Evolutionary conservation across 179 eudicot species (phyloP).

Genomic region (Actinidia arguta): DNA sequence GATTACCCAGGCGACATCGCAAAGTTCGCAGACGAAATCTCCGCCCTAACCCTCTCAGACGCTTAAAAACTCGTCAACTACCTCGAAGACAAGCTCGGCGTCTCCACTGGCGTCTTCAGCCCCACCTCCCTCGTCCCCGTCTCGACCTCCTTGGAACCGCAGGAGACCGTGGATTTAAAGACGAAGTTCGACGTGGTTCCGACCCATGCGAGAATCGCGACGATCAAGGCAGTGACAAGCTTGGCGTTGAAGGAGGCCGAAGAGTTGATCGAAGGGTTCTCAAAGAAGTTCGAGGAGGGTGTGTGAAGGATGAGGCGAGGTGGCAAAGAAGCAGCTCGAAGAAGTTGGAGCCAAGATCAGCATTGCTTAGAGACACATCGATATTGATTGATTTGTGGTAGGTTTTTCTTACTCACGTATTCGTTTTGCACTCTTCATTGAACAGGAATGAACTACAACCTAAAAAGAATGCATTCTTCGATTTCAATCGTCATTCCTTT

Average conservation of each 20-base stretch:
- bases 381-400: conserved; percentile 23
- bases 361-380: conserved; percentile 41
- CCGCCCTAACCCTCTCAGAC: conserved; percentile 67
- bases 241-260: conserved; percentile 85
- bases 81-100: conserved; percentile 86
- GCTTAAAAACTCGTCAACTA: conserved; percentile 76
- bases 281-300: conserved; percentile 83
- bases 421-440: no score
- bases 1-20: conserved; percentile 71
- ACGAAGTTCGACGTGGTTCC: conserved; percentile 88
- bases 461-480: no score
- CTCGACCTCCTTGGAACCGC: conserved; percentile 42
- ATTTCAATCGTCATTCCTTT: no score
- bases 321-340: conserved; percentile 86
- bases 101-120: conserved; percentile 69
- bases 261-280: conserved; percentile 84
- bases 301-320: conserved; percentile 84
- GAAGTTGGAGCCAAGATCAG: conserved; percentile 81
- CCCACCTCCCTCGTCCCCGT: conserved; percentile 60
- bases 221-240: conserved; percentile 84
- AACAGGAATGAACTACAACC: no score
- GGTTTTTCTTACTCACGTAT: no score
- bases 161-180: conserved; percentile 69
- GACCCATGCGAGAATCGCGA: conserved; percentile 70
- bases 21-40: conserved; percentile 58